phyloP scores from a whole-genome alignment of 1,139 yeast genomes.

The Debaryomycetaceae sp. region DNA sequence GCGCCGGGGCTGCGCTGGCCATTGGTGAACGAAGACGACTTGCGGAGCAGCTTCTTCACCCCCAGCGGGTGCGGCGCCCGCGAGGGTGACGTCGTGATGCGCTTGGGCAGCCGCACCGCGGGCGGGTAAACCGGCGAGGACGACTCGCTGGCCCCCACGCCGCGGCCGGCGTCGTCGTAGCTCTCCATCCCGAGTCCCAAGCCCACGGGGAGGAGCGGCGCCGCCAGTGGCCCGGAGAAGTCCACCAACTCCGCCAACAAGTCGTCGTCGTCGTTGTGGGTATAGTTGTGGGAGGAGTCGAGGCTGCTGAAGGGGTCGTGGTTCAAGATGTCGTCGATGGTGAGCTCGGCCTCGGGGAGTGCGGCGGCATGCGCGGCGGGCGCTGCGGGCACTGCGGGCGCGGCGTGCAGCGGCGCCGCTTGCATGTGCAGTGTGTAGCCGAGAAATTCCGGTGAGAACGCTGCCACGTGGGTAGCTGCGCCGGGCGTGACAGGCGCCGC shows the following conservation, averaged over 20 bases:
- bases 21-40: slow-evolving; percentile 11
- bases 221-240: too few species aligned
- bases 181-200: too few species aligned
- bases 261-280: slow-evolving; percentile 6
- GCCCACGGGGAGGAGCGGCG: too few species aligned
- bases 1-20: slow-evolving; percentile 2
- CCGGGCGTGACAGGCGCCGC: too few species aligned
- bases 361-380: neutral
- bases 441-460: too few species aligned
- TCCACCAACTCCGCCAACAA: too few species aligned
- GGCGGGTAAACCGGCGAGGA: too few species aligned
- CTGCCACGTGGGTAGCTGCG: too few species aligned
- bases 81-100: slow-evolving; percentile 8
- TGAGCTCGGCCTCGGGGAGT: slow-evolving; percentile 10
- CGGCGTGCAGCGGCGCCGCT: too few species aligned
- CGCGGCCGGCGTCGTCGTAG: too few species aligned
- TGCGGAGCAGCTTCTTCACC: slow-evolving; percentile 9
- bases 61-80: slow-evolving; percentile 5
- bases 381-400: slow-evolving; percentile 8
- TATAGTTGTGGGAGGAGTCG: slow-evolving; percentile 2
- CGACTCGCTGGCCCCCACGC: too few species aligned
- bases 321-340: slow-evolving; percentile 22
- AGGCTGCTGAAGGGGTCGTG: slow-evolving; percentile 18
- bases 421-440: too few species aligned
- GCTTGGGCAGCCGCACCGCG: slow-evolving; percentile 9